These are phyloP conservation scores for Alternaria atra DNA, from an alignment of 2,329 filamentous ascomycete species.

Conservation along the genomic window DNA sequence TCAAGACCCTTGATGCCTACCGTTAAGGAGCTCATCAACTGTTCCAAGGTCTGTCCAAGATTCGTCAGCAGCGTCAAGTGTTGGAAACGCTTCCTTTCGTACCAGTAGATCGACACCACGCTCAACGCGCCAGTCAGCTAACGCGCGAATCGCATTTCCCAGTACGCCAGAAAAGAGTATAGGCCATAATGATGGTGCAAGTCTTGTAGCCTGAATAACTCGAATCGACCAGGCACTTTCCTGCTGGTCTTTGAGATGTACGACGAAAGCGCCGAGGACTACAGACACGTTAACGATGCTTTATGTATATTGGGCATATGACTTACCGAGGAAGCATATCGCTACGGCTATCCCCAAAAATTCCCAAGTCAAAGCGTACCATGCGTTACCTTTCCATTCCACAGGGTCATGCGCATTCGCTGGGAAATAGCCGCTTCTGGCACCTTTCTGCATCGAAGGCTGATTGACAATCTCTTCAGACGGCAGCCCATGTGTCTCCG, in stretches of 20 bases:
- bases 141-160: slow-evolving; percentile 13
- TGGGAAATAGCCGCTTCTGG: neutral
- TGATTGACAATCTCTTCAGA: neutral
- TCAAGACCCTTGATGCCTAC: neutral
- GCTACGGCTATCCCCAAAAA: neutral
- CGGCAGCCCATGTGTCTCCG: neutral
- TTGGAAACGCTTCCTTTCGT: neutral
- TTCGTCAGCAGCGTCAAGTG: neutral
- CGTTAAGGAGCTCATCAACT: neutral
- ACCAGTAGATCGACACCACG: slow-evolving; percentile 13
- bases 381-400: neutral
- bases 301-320: neutral
- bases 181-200: slow-evolving; percentile 18
- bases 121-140: slow-evolving; percentile 19
- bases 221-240: neutral
- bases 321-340: neutral
- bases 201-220: slow-evolving; percentile 12
- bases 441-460: neutral
- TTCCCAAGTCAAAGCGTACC: neutral
- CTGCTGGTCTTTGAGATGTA: neutral
- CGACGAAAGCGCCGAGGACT: neutral
- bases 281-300: neutral
- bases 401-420: neutral
- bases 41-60: neutral
- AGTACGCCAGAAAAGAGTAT: slow-evolving; percentile 19